Conservation (phyloP, 306 rosid genomes). For the Luffa acutangula region DNA sequence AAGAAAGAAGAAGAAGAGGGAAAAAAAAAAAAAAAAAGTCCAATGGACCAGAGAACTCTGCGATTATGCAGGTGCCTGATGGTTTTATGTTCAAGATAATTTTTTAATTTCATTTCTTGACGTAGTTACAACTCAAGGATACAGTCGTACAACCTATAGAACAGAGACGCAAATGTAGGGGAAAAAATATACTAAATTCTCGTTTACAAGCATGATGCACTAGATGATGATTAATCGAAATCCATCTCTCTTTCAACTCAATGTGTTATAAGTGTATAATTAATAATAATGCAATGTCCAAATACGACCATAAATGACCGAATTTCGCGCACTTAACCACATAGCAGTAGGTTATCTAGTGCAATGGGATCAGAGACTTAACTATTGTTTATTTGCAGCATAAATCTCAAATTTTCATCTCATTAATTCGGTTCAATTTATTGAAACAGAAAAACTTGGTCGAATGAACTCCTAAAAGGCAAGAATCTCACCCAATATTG, state of each 20-base stretch:
- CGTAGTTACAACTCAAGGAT: neutral
- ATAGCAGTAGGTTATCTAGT: neutral
- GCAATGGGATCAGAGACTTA: neutral
- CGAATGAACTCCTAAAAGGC: constrained; percentile 5
- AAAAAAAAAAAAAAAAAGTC: too few species aligned
- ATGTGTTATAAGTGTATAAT: neutral
- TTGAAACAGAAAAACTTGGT: neutral
- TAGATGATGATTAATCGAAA: neutral
- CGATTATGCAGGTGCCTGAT: neutral
- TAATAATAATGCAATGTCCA: neutral
- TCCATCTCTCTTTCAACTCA: neutral
- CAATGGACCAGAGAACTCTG: neutral
- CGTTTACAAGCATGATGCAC: neutral
- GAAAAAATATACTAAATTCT: neutral
- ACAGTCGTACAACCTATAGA: too few species aligned
- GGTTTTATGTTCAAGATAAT: neutral
- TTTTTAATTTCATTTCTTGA: neutral
- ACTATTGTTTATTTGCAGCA: neutral
- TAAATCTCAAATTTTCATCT: constrained; percentile 12
- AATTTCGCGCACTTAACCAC: neutral
- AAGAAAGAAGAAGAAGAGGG: too few species aligned
- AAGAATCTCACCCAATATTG: constrained; percentile 85
- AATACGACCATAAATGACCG: neutral
- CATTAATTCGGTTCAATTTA: constrained; percentile 6
- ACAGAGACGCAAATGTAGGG: neutral